phyloP scores from a whole-genome alignment of 495 filamentous ascomycete genomes.

The Gamarada debralockiae region DNA sequence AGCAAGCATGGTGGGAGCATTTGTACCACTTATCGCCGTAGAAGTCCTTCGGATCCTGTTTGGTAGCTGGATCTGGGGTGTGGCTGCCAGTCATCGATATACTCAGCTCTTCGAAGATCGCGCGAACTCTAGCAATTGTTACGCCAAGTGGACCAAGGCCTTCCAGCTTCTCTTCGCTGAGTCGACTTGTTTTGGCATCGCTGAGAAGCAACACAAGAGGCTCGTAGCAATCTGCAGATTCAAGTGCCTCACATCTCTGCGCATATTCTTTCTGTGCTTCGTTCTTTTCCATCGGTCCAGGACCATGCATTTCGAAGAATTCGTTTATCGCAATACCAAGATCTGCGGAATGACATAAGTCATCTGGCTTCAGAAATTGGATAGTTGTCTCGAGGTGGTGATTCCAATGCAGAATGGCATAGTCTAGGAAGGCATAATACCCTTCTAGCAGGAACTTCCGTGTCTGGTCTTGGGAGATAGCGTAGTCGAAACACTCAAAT shows the following conservation, averaged over 20 bases:
- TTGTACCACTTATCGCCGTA: constrained; percentile 36
- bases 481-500: constrained; percentile 25
- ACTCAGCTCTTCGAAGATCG: constrained; percentile 24
- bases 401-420: constrained; percentile 34
- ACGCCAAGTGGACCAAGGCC: constrained; percentile 21
- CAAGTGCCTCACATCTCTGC: constrained; percentile 13
- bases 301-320: constrained; percentile 23
- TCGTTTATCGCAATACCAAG: constrained; percentile 20
- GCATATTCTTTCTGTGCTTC: constrained; percentile 2
- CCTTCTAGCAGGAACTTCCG: constrained; percentile 18
- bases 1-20: constrained; percentile 36
- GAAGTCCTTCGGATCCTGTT: constrained; percentile 17
- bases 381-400: constrained; percentile 28
- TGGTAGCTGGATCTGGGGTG: background rate
- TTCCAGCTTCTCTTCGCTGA: constrained; percentile 22
- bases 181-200: constrained; percentile 23
- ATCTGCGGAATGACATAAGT: constrained; percentile 1
- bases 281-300: constrained; percentile 1
- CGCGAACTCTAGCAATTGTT: constrained; percentile 25
- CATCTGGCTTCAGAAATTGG: background rate
- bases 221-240: constrained; percentile 10
- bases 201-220: constrained; percentile 18
- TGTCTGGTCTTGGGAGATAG: constrained; percentile 17
- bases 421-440: constrained; percentile 34
- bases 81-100: constrained; percentile 29